Conservation (phyloP, 805 yeast species). For the Sugiyamaella lignohabitans region DNA sequence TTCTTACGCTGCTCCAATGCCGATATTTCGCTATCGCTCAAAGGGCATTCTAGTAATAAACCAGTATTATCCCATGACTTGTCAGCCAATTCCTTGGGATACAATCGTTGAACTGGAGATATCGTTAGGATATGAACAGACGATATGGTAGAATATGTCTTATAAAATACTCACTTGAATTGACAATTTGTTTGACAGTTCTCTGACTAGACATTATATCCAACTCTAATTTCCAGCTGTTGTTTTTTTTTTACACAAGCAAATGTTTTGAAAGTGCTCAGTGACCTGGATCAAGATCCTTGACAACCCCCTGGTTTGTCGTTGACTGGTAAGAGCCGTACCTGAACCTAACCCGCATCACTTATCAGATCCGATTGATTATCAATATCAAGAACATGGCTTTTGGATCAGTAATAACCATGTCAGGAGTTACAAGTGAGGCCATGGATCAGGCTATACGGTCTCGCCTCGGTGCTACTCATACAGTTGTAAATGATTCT, state of each 20-base stretch:
- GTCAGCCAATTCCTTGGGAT: slow-evolving; percentile 79
- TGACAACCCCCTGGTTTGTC: no score
- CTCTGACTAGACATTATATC: slow-evolving; percentile 35
- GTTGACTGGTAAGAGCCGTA: no score
- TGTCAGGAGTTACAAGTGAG: slow-evolving; percentile 29
- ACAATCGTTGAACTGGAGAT: slow-evolving; percentile 61
- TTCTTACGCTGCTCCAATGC: slow-evolving; percentile 26
- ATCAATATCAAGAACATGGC: no score
- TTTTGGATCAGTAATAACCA: no score
- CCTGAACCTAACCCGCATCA: no score
- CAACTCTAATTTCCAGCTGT: no score
- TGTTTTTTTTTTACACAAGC: neutral
- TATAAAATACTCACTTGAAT: slow-evolving; percentile 14
- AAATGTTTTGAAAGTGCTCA: no score
- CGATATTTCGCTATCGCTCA: slow-evolving; percentile 13
- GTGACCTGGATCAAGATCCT: no score
- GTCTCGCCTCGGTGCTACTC: slow-evolving; percentile 51
- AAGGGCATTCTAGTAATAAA: slow-evolving; percentile 64
- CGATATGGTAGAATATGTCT: slow-evolving; percentile 10
- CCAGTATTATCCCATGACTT: slow-evolving; percentile 95
- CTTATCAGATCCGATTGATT: neutral
- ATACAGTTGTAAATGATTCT: slow-evolving; percentile 70
- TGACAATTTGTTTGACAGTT: slow-evolving; percentile 34
- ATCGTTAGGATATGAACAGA: slow-evolving; percentile 1
- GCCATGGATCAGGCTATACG: slow-evolving; percentile 44